Percentiles rank a stretch among this genome's conserved stretches.
Conservation (phyloP, 179 eudicot species). For the Gypsophila paniculata region DNA sequence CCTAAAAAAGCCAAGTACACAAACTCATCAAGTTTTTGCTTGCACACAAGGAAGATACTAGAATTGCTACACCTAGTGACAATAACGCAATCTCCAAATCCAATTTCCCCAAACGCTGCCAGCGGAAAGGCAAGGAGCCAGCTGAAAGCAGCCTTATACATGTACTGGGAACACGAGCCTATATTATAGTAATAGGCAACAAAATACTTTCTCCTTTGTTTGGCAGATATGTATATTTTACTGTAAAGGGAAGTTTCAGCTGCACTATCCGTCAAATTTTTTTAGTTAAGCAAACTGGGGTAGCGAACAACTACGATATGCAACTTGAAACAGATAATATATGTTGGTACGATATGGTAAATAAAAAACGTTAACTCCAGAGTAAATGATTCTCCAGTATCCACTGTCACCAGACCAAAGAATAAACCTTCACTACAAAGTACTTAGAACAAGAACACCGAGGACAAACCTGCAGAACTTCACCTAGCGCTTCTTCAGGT, state of each 20-base stretch:
- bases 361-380: neutral
- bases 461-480: conserved; percentile 68
- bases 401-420: neutral
- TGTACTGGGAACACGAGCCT: neutral
- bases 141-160: too few species aligned
- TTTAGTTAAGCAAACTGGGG: neutral
- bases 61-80: neutral
- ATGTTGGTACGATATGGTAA: neutral
- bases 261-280: neutral
- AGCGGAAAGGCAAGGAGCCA: too few species aligned
- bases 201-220: neutral
- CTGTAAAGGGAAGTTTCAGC: neutral
- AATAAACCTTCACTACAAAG: neutral
- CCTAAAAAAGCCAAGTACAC: conserved; percentile 45
- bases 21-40: conserved; percentile 11
- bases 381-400: neutral
- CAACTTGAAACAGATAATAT: neutral
- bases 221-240: neutral
- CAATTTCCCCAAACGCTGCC: neutral
- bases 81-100: neutral
- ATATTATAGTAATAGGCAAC: neutral
- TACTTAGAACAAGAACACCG: neutral
- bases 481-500: conserved; percentile 80
- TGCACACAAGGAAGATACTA: neutral
- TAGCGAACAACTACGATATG: neutral